Conservation (phyloP, 2,329 filamentous ascomycete genomes). For the Diplodia scrobiculata region DNA sequence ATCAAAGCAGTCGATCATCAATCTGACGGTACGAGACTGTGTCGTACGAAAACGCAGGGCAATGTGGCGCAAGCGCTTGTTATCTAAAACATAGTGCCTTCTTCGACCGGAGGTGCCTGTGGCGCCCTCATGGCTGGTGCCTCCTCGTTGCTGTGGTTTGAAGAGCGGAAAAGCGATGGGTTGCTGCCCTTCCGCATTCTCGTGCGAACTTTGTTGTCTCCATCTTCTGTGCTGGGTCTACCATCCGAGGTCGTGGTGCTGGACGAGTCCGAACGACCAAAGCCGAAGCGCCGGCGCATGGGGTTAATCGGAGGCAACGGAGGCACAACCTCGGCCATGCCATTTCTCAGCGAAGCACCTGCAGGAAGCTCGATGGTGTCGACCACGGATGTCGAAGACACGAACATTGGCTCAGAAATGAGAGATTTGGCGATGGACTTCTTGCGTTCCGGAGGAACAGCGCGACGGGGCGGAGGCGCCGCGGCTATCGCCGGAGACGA, state of each 20-base stretch:
- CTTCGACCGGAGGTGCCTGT: slow-evolving; percentile 13
- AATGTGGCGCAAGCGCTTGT: neutral
- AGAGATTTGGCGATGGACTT: slow-evolving; percentile 61
- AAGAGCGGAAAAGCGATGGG: slow-evolving; percentile 14
- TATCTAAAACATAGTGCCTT: slow-evolving; percentile 30
- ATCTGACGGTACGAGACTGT: neutral
- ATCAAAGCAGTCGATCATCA: neutral
- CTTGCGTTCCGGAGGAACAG: slow-evolving; percentile 49
- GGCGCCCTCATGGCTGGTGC: slow-evolving; percentile 4
- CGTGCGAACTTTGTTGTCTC: slow-evolving; percentile 8
- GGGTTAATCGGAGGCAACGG: slow-evolving; percentile 64
- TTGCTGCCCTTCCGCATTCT: slow-evolving; percentile 20
- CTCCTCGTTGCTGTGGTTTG: neutral
- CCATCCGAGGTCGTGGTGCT: slow-evolving; percentile 21
- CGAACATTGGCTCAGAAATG: slow-evolving; percentile 62
- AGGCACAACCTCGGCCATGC: slow-evolving; percentile 50
- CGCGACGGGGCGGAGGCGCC: slow-evolving; percentile 34
- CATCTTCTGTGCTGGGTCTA: slow-evolving; percentile 23
- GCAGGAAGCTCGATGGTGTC: slow-evolving; percentile 60
- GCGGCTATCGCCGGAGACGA: slow-evolving; percentile 30
- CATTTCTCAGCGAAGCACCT: slow-evolving; percentile 59
- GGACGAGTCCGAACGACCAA: slow-evolving; percentile 43
- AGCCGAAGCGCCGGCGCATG: slow-evolving; percentile 55
- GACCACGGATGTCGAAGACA: slow-evolving; percentile 60
- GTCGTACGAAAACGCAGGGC: neutral